Evolutionary conservation across 2,329 filamentous ascomycete genomes (phyloP).

Genomic region (Fusarium pseudograminearum): DNA sequence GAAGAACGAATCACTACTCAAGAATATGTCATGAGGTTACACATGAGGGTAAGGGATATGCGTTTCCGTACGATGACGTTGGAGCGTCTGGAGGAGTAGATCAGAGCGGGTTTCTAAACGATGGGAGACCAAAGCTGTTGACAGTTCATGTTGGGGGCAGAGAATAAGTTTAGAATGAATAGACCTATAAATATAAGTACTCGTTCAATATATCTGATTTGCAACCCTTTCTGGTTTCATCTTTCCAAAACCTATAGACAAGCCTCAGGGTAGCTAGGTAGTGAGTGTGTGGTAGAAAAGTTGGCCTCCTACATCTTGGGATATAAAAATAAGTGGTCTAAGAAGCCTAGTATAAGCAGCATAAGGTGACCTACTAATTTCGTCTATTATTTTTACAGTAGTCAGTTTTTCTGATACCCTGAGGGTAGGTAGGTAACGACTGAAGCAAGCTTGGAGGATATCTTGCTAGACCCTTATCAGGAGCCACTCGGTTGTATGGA

Average conservation of each 20-base stretch:
- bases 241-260: too few species aligned
- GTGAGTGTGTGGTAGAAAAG: too few species aligned
- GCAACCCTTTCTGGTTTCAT: not conserved
- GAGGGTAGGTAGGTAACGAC: not conserved
- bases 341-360: too few species aligned
- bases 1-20: slow-evolving; percentile 73
- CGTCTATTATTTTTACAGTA: too few species aligned
- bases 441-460: not conserved
- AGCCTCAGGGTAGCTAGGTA: not conserved
- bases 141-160: slow-evolving; percentile 67
- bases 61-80: slow-evolving; percentile 80
- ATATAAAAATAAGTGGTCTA: too few species aligned
- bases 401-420: too few species aligned
- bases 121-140: slow-evolving; percentile 65
- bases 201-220: not conserved
- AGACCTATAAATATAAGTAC: not conserved
- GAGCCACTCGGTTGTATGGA: not conserved
- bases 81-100: slow-evolving; percentile 65
- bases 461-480: not conserved
- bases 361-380: too few species aligned
- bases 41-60: slow-evolving; percentile 72
- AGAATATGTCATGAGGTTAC: slow-evolving; percentile 72
- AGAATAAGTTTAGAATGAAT: not conserved
- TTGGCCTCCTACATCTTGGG: too few species aligned
- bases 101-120: slow-evolving; percentile 72